Evolutionary conservation across 2,329 filamentous ascomycete species (phyloP), one percentile per base, ranked within the genome.

Genomic region (Pyricularia sp.): DNA sequence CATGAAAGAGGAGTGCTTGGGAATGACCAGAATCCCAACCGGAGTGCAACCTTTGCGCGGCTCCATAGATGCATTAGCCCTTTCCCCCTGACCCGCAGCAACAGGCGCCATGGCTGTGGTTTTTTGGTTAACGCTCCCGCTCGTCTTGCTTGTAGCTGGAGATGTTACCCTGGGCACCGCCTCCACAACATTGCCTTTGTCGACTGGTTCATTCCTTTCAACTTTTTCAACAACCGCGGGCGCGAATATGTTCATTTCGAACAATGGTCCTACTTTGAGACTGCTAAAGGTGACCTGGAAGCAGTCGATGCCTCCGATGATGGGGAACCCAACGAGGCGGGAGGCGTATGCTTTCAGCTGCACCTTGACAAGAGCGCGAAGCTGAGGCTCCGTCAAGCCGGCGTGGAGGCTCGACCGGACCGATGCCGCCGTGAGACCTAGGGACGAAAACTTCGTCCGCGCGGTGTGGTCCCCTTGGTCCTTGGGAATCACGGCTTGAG

Each of bases 241-340:
- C 42, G 28, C 65, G 25, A 67, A 67, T 14, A 67, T 31, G 50
- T 67, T 67, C 26, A 55, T 58, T 12, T 67, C 66, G 66, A 58
- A 67, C 66, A 67, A 26, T n/a, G 20, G 26, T n/a, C 66, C 66
- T 25, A 67, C 66, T 26, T 67, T 55, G 42, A 67, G 14, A 61
- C 66, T 67, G 50, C 66, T 67, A 20, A 67, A 67, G 42, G 59
- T 28, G 55, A 67, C 20, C 3, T 36, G 28, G 31, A 31, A 36
- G 25, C 31, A 31, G 28, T 31, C 28, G 28, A 20, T 65, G 63
- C 31, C 63, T 26, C 63, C 63, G 28, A 65, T 20, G 28, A 65
- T 65, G 26, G 63, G 63, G 63, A 65, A n/a, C 25, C 28, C 31
- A 20, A 36, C 25, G 9, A 31, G 28, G 12, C 63, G 28, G 25